Base-by-base conservation (phyloP, 306 rosid species). In the Pyrus communis region DNA sequence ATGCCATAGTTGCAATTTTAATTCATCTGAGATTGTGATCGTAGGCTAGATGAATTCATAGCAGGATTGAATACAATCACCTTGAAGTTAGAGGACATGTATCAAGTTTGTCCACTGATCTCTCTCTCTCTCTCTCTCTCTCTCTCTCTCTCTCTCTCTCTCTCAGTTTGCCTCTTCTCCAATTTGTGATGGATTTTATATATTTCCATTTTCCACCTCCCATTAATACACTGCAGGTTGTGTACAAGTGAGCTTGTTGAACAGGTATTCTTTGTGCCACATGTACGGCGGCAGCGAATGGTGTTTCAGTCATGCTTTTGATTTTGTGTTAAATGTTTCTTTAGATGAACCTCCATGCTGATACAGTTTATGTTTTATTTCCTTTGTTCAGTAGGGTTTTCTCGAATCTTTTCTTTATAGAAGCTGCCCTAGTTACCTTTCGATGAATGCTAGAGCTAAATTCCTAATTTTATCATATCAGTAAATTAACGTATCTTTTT, bases 31-130 rank as follows among this genome's bases (percentile, higher is more conserved):
- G 38, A 33, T 45, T 70, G 7, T 71, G 45, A 21, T 31, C 70
- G 73, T 82, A 95, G 99, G 83, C 82, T 95, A 87, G 99, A 95
- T 15, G 96, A 95, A 85, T 92, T 95, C 86, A 95, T 95, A 97
- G 97, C 90, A 77, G 97, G 99, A 71, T 95, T 95, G 79, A 95
- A 91, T 81, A 79, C 97, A 52, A 91, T 92, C 87, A 92, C 99
- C 65, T 88, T 95, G 67, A 95, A 95, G 87, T 80, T 95, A 46
- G 92, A 95, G 83, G 99, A 95, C 83, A 95, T 90, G 97, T 90
- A 92, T 77, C 99, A 95, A 97, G 96, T 92, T 71, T 81, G 81
- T 72, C 66, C 78, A 70, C 81, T 67, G 28, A 68, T 60, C 79
- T 25, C 31, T 30, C 31, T 30, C 33, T 23, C 25, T 23, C 25